phyloP scores from a whole-genome alignment of 139 green algal species.

The Chlorella sorokiniana region DNA sequence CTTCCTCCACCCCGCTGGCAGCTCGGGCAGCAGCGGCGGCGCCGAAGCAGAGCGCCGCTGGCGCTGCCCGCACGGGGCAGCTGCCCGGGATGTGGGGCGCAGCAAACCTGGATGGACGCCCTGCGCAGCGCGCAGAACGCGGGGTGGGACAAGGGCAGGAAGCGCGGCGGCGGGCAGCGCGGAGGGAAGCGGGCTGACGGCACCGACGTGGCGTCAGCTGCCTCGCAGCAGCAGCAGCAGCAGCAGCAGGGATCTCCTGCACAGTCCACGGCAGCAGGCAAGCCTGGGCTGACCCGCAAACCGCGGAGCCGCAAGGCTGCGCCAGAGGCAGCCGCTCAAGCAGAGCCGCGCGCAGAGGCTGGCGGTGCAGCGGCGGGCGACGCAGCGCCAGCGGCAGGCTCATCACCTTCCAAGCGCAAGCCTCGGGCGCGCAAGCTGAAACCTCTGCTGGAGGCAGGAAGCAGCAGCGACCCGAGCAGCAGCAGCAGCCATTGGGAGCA shows the following conservation, averaged over 20 bases:
- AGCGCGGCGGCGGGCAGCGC: background rate
- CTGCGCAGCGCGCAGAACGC: slow-evolving; percentile 42
- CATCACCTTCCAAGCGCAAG: background rate
- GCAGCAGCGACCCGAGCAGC: background rate
- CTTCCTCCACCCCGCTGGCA: slow-evolving; percentile 28
- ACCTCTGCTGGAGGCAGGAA: background rate
- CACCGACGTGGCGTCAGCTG: background rate
- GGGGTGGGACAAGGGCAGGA: slow-evolving; percentile 39
- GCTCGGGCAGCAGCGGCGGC: background rate
- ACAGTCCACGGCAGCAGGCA: background rate
- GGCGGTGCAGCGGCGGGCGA: background rate
- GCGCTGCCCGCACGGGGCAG: slow-evolving; percentile 32
- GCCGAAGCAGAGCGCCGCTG: background rate
- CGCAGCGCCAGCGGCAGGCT: background rate
- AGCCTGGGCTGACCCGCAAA: background rate
- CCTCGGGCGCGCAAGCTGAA: slow-evolving; percentile 5
- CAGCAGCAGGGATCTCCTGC: background rate
- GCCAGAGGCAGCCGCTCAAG: background rate
- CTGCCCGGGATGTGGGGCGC: slow-evolving; percentile 44
- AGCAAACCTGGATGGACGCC: slow-evolving; percentile 42
- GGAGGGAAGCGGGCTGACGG: background rate
- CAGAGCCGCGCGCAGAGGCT: no score
- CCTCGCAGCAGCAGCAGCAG: background rate
- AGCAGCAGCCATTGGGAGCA: background rate
- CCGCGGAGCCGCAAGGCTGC: background rate